phyloP scores from a whole-genome alignment of 2,329 filamentous ascomycete species.

The Exutisphaerella laricina region DNA sequence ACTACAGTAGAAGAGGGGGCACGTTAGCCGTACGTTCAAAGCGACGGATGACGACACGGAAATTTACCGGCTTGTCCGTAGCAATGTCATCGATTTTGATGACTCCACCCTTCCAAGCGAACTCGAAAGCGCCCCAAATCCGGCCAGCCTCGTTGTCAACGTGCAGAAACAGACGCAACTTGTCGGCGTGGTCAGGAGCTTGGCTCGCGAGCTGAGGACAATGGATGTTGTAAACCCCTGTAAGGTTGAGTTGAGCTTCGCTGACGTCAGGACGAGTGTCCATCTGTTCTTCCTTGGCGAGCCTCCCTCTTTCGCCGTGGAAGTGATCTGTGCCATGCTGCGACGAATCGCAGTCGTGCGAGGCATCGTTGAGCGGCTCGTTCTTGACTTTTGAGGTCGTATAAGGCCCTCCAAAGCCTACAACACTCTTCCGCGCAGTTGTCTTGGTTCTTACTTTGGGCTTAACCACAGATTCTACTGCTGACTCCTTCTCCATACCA shows the following conservation, averaged over 20 bases:
- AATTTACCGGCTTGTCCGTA: constrained; percentile 14
- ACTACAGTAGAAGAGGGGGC: too few species aligned
- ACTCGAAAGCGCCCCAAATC: constrained; percentile 46
- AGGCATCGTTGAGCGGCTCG: constrained; percentile 1
- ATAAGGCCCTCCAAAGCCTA: background rate
- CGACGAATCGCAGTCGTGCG: background rate
- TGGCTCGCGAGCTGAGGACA: constrained; percentile 24
- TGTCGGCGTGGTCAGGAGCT: constrained; percentile 14
- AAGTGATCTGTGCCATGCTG: constrained; percentile 7
- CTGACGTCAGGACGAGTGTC: constrained; percentile 17
- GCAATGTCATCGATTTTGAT: constrained; percentile 36
- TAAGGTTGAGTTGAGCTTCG: constrained; percentile 31
- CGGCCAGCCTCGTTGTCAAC: constrained; percentile 32
- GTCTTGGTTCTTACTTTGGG: constrained; percentile 4
- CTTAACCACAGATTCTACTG: background rate
- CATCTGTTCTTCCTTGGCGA: constrained; percentile 8
- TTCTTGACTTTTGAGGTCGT: background rate
- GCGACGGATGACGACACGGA: too few species aligned
- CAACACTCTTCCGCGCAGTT: constrained; percentile 10
- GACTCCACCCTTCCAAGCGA: constrained; percentile 41
- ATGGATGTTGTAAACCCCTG: constrained; percentile 42
- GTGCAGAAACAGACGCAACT: constrained; percentile 37
- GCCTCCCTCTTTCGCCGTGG: constrained; percentile 10
- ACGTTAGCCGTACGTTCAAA: too few species aligned
- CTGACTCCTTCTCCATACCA: background rate